Conservation (phyloP, 1,284 basidiomycete species). For the Coriolopsis trogii region DNA sequence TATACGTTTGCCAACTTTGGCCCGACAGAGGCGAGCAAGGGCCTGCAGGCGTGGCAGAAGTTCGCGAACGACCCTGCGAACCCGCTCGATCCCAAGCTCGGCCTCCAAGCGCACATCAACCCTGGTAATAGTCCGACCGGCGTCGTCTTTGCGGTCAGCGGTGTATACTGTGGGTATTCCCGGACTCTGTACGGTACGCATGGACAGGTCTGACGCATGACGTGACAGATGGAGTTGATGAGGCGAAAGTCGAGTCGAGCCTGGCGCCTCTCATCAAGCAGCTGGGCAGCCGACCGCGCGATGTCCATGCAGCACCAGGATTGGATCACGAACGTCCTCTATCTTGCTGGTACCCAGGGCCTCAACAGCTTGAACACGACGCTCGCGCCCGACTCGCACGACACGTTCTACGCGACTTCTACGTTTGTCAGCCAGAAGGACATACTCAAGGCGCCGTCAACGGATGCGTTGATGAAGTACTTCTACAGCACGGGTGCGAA, state of each 20-base stretch:
- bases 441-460: background rate
- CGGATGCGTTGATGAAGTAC: slow-evolving; percentile 11
- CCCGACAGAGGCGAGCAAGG: slow-evolving; percentile 5
- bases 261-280: slow-evolving; percentile 8
- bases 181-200: background rate
- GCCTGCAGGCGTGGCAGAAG: slow-evolving; percentile 11
- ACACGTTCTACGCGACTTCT: slow-evolving; percentile 11
- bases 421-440: slow-evolving; percentile 8
- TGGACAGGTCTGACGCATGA: no score
- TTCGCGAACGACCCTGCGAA: slow-evolving; percentile 2
- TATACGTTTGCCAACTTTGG: slow-evolving; percentile 9
- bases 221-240: slow-evolving; percentile 8
- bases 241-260: slow-evolving; percentile 11
- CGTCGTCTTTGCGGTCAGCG: slow-evolving; percentile 3
- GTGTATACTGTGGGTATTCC: slow-evolving; percentile 7
- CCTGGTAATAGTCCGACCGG: background rate
- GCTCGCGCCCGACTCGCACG: slow-evolving; percentile 6
- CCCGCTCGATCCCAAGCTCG: slow-evolving; percentile 7
- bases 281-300: slow-evolving; percentile 3
- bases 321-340: slow-evolving; percentile 11
- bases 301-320: slow-evolving; percentile 2
- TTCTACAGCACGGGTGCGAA: slow-evolving; percentile 5
- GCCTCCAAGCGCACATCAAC: slow-evolving; percentile 3
- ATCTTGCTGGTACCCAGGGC: background rate
- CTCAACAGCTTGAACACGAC: slow-evolving; percentile 4